phyloP scores from a whole-genome alignment of 1,139 yeast species.

The Yamadazyma atmosphaerica region DNA sequence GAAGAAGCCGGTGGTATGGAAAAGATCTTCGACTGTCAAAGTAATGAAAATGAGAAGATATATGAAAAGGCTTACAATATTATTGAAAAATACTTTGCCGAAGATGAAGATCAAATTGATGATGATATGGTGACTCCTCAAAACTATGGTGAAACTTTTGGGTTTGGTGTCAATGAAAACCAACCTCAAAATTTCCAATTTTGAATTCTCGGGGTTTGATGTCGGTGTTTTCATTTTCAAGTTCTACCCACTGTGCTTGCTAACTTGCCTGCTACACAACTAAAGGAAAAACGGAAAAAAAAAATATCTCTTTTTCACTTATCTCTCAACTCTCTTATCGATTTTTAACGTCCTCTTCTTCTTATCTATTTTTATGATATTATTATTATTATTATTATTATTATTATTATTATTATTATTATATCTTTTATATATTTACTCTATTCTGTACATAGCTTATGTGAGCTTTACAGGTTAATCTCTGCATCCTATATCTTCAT shows the following conservation, averaged over 20 bases:
- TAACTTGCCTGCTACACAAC: background rate
- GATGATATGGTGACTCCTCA: constrained; percentile 82
- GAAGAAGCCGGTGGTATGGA: constrained; percentile 99
- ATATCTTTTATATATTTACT: constrained; percentile 11
- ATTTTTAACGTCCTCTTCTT: constrained; percentile 6
- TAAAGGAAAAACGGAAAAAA: constrained; percentile 1
- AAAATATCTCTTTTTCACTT: background rate
- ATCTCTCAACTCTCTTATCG: constrained; percentile 8
- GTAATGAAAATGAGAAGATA: constrained; percentile 85
- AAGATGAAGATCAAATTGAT: constrained; percentile 74
- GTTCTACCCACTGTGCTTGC: background rate
- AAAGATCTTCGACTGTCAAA: constrained; percentile 91
- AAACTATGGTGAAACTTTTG: constrained; percentile 80
- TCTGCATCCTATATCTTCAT: constrained; percentile 15
- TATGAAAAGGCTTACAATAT: constrained; percentile 88
- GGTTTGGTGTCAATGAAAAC: constrained; percentile 68
- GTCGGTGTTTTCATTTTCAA: background rate
- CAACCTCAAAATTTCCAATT: constrained; percentile 50
- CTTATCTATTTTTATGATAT: too few species aligned
- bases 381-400: constrained; percentile 6
- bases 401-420: constrained; percentile 2
- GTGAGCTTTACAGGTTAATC: constrained; percentile 12
- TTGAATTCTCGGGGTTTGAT: constrained; percentile 16
- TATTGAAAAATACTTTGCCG: constrained; percentile 88
- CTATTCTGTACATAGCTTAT: constrained; percentile 9